Percentiles rank a stretch among this genome's conserved stretches.
These are phyloP conservation scores for Hypoxylon lenormandii DNA, from an alignment of 495 filamentous ascomycete genomes.

Conservation along the genomic window DNA sequence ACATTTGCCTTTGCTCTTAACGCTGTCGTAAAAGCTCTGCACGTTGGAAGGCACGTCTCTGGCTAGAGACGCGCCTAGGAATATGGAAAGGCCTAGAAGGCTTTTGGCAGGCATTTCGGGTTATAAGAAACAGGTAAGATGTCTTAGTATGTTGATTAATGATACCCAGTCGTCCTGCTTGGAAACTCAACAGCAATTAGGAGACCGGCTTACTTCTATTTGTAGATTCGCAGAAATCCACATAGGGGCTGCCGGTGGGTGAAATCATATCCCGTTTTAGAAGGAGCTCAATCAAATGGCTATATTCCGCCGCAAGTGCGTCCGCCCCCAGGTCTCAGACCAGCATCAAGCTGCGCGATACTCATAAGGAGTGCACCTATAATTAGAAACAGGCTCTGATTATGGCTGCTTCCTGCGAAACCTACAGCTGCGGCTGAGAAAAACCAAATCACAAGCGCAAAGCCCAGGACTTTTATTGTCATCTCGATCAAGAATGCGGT, in stretches of 20 bases:
- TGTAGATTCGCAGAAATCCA: constrained; percentile 28
- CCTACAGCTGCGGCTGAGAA: constrained; percentile 25
- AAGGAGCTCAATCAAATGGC: constrained; percentile 25
- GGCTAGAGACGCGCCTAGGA: constrained; percentile 41
- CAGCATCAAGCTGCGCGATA: constrained; percentile 4
- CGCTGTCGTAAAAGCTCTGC: constrained; percentile 51
- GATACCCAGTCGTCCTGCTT: constrained; percentile 3
- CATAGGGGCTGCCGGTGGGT: constrained; percentile 6
- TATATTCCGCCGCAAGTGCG: constrained; percentile 3
- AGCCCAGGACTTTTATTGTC: constrained; percentile 6
- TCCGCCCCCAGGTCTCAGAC: constrained; percentile 1
- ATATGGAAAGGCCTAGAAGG: constrained; percentile 34
- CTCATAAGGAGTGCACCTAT: constrained; percentile 10
- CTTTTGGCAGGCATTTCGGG: constrained; percentile 37
- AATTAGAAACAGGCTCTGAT: constrained; percentile 28
- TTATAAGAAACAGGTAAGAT: neutral
- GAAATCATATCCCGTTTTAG: constrained; percentile 18
- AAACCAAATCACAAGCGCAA: neutral
- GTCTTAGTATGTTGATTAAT: neutral
- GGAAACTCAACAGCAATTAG: neutral
- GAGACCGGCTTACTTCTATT: constrained; percentile 16
- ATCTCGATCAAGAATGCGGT: neutral
- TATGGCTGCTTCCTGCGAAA: constrained; percentile 17
- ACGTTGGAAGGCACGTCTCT: constrained; percentile 54
- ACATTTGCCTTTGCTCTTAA: constrained; percentile 53